These are phyloP conservation scores for Begonia loranthoides DNA, from an alignment of 306 rosid genomes.

Conservation along the genomic window DNA sequence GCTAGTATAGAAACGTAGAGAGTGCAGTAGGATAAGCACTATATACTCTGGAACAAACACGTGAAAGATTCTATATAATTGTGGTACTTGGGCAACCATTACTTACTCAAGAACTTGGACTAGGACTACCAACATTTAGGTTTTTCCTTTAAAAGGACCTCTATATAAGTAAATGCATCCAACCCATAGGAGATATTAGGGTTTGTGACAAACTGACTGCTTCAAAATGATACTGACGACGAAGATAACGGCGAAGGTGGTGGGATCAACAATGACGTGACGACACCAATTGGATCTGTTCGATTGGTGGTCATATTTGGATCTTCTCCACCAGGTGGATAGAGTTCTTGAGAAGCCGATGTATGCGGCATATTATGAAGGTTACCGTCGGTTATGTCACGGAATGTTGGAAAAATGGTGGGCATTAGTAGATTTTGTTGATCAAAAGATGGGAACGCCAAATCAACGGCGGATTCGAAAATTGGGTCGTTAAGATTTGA, in stretches of 20 bases:
- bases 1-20: too few species aligned
- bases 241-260: slow-evolving; percentile 3
- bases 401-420: slow-evolving; percentile 26
- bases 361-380: too few species aligned
- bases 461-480: slow-evolving; percentile 18
- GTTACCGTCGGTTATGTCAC: slow-evolving; percentile 23
- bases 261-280: slow-evolving; percentile 30
- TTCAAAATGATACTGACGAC: slow-evolving; percentile 12
- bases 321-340: slow-evolving; percentile 15
- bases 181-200: slow-evolving; percentile 7
- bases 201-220: slow-evolving; percentile 15
- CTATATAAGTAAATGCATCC: slow-evolving; percentile 3
- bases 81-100: slow-evolving; percentile 12
- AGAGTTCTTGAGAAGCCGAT: too few species aligned
- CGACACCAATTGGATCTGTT: slow-evolving; percentile 34
- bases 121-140: slow-evolving; percentile 18
- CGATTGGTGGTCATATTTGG: slow-evolving; percentile 21
- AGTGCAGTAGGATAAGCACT: too few species aligned
- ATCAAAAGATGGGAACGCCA: slow-evolving; percentile 14
- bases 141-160: slow-evolving; percentile 3
- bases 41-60: slow-evolving; percentile 6
- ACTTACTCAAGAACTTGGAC: slow-evolving; percentile 22
- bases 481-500: slow-evolving; percentile 25
- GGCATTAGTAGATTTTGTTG: slow-evolving; percentile 10
- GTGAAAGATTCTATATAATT: slow-evolving; percentile 10